Evolutionary conservation across 768 basidiomycete species (phyloP), one percentile per base, ranked within the genome.

Genomic region (Daedaleopsis nitida): DNA sequence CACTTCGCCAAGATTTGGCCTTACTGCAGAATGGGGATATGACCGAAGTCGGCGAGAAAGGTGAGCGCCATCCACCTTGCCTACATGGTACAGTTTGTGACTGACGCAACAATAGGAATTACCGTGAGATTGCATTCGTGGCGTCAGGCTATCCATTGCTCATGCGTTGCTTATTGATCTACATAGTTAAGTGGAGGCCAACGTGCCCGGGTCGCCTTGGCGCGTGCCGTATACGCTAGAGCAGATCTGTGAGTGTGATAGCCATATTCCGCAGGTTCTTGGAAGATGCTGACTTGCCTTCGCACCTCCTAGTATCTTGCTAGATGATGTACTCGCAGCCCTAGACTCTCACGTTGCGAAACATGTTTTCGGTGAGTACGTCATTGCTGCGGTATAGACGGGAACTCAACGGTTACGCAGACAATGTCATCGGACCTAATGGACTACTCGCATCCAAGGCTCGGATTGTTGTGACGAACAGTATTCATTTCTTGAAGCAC

Each of bases 321-420:
- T 98, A 6, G 96, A 98, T 66, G 96, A 98, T 63, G 94, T 94
- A 44, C 81, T 98, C 37, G 88, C 92, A 27, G 89, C 89, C 16
- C 87, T 92, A 6, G 91, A 92, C 67, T 85, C 89, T n/a, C 92
- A 94, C 72, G 92, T 94, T 39, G 91, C 91, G 14, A 85, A 89
- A 5, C 93, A 95, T 70, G 80, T 95, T 14, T 94, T 94, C 64
- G 88, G 91, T 89, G 66, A 21, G 70, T 60, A 6, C 12, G 47
- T 17, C 53, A 23, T 5, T 21, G 17, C 9, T 14, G 34, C 23
- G 23, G 19, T 16, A 5, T 23, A 60, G 38, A 21, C 61, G n/a
- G n/a, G 23, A 43, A 45, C 32, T 47, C 58, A 45, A 67, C 58
- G 11, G 19, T 44, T 17, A 2, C 10, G 53, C 61, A 90, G 93